Evolutionary conservation across 495 filamentous ascomycete species (phyloP).

Genomic region (Trichoderma virens): DNA sequence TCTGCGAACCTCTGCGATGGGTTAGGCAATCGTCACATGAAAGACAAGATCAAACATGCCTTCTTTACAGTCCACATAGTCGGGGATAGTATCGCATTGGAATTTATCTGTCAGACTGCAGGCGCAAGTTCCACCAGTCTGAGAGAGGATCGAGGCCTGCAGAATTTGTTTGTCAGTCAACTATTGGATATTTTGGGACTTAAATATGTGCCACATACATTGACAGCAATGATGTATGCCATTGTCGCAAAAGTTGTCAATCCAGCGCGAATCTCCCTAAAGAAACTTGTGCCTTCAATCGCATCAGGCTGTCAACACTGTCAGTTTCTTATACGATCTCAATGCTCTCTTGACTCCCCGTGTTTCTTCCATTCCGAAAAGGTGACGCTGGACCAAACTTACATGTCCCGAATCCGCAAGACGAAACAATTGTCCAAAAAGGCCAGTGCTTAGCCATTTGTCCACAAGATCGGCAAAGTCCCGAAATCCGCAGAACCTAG

Average conservation of each 20-base stretch:
- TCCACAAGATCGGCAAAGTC: neutral
- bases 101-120: conserved; percentile 44
- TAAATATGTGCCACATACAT: conserved; percentile 26
- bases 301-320: conserved; percentile 44
- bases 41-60: conserved; percentile 17
- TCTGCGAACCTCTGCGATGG: conserved; percentile 49
- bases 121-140: conserved; percentile 62
- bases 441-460: neutral
- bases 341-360: neutral
- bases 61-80: conserved; percentile 48
- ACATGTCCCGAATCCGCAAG: conserved; percentile 65
- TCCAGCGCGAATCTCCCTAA: conserved; percentile 71
- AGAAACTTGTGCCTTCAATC: conserved; percentile 52
- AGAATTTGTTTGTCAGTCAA: conserved; percentile 22
- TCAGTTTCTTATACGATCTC: neutral
- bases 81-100: conserved; percentile 46
- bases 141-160: conserved; percentile 46
- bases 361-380: conserved; percentile 9
- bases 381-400: conserved; percentile 15
- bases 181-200: neutral
- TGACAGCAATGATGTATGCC: conserved; percentile 68
- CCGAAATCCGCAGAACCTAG: neutral
- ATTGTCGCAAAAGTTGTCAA: conserved; percentile 80
- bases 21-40: neutral
- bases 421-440: conserved; percentile 38